Evolutionary conservation across 805 yeast species (phyloP).

Genomic region (Ogataea zsoltii): DNA sequence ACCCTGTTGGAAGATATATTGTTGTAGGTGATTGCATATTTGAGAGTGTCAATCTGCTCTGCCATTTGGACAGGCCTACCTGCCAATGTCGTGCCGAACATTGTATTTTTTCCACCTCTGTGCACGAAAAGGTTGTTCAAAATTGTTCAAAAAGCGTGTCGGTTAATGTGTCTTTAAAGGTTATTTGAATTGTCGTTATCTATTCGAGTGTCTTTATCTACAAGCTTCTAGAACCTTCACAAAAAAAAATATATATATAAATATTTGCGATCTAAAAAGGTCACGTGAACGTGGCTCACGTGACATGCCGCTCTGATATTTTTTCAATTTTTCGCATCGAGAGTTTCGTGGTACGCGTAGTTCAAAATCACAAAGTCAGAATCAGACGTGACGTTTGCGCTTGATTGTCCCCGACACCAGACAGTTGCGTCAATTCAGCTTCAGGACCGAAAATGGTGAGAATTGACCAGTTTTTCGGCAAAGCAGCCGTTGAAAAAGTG

Average conservation of each 20-base stretch:
- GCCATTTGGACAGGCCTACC: slow-evolving; percentile 46
- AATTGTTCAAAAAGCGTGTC: no score
- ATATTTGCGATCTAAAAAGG: no score
- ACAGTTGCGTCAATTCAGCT: not conserved
- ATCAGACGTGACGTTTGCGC: no score
- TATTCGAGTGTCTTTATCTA: not conserved
- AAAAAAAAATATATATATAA: not conserved
- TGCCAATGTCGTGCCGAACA: slow-evolving; percentile 37
- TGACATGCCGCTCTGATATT: no score
- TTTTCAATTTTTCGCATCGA: not conserved
- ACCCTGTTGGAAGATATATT: slow-evolving; percentile 56
- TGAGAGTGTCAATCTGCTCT: slow-evolving; percentile 65
- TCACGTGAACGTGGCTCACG: not conserved
- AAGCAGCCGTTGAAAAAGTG: slow-evolving; percentile 28
- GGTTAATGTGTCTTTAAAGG: no score
- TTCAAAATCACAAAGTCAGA: no score
- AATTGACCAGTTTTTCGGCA: slow-evolving; percentile 34
- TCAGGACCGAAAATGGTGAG: slow-evolving; percentile 22
- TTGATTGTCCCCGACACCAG: no score
- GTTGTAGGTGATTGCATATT: slow-evolving; percentile 63
- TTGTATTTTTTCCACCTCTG: slow-evolving; percentile 8
- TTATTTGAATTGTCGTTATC: no score
- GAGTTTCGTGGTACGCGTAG: slow-evolving; percentile 5
- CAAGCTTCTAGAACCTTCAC: slow-evolving; percentile 3
- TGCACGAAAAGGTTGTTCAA: not conserved